Evolutionary conservation across 225 moss, liverwort and hornwort species (phyloP), one percentile per base, ranked within the genome.

Genomic region (Sphagnum contortum): DNA sequence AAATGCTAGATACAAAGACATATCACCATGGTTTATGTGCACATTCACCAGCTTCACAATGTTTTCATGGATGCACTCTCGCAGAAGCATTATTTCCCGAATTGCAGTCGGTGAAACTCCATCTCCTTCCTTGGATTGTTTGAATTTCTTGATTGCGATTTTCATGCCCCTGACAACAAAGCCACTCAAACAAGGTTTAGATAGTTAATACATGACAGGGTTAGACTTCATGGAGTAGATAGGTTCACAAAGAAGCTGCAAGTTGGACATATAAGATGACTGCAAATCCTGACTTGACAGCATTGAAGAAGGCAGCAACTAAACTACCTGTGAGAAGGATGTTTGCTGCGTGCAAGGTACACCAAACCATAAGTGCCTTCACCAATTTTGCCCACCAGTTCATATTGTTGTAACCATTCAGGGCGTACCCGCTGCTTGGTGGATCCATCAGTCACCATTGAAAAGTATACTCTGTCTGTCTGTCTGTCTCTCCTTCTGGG

Each of bases 91-190:
- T 46, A 98, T 98, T 80, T 98, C 98, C 61, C 98, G 70, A 65
- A 98, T 98, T 44, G 98, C 98, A 2, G 98, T 98, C 55, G 98
- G 98, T 3, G 98, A 98, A 48, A 98, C 93, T 13, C 98, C 98
- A 66, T 98, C 98, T 4, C 98, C 98, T 71, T 98, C 98, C 76
- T 98, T 98, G 5, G 93, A 91, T 70, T 98, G 98, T 79, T 98
- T 98, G 53, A 98, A 98, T 70, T 98, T 98, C 72, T 98, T 98
- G 14, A 98, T 98, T 51, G 98, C 98, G 61, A 93, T 98, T 60
- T 82, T 79, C 48, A 80, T 87, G 48, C 93, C 96, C 67, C 93
- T 85, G 68, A 29, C 29, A 29, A 29, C 29, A 29, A 29, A 29
- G 29, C 29, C 29, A 29, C 29, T 29, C 29, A 29, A 29, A 29